Evolutionary conservation across 768 basidiomycete species (phyloP), one percentile per base, ranked within the genome.

Genomic region (Sporobolomyces phaffii): DNA sequence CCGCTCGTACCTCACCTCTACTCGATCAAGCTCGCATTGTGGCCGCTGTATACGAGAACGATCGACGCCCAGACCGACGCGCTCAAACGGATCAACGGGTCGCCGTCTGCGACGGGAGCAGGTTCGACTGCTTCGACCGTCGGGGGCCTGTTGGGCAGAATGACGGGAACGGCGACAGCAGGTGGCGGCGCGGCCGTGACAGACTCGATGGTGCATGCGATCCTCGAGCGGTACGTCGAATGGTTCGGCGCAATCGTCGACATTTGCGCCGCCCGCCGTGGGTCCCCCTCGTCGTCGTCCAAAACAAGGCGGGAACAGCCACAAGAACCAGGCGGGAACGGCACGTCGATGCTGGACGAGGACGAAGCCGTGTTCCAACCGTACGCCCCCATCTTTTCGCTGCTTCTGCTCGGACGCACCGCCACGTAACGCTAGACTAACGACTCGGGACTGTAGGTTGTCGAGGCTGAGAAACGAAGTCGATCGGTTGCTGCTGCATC

Each of bases 11-110:
- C 84, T 11, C 91, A 87, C 77, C 81, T 93, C 56, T 88, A 91
- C 76, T 81, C 83, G 2, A 81, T 92, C 48, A 86, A 90, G 26
- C 78, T 99, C 60, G 83, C 86, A 72, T 84, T 98, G 82, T 98
- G 92, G 91, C 96, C 94, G 2, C 81, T 88, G 7, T 98, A 94
- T 78, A 88, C 93, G 75, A 93, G 89, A 74, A 83, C 83, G 34
- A 88, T 97, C 86, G 84, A 87, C 28, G 86, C 87, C 24, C 85
- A 98, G 70, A 81, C 87, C 49, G 91, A 93, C 18, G 83, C 85
- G 33, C 78, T 98, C 65, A 91, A 87, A 77, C 88, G 85, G 76
- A 77, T 92, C 29, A 88, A 88, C 1, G 93, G 92, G 72, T 86
- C 87, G 18, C 80, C 84, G 0, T 70, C 69, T 17, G 73, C 60